Evolutionary conservation across 2,329 filamentous ascomycete genomes (phyloP), one percentile per base, ranked within the genome.

Genomic region (Aurifilum marmelostoma): DNA sequence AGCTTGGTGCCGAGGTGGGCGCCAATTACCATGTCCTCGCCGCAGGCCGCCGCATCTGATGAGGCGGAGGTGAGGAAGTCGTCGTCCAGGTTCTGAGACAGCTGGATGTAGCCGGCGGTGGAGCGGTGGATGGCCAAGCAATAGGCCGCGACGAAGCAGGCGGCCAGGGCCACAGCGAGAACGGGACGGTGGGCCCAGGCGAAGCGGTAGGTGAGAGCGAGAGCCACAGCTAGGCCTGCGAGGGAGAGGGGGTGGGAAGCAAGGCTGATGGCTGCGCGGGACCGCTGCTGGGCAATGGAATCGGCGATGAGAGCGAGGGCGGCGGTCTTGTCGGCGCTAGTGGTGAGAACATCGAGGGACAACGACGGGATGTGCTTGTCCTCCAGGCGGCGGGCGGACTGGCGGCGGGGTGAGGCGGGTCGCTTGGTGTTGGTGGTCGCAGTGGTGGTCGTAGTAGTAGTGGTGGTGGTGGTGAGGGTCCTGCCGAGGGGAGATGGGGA

Each of bases 281-380:
- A 90, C 71, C 91, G 89, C 83, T 96, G 93, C 80, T 97, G 91
- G 47, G 92, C 92, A 63, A 97, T 87, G 69, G 90, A 93, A 79
- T 95, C 92, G 71, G 93, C 91, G 52, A 97, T 85, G 27, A 97
- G 87, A 72, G 87, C 87, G 65, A 97, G 83, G 24, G 90, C 90
- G 67, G 88, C 85, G 72, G 89, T 80, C 76, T 90, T 89, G 77
- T 94, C 91, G 65, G 83, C 77, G 63, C 87, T 81, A 63, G 76
- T 75, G 60, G 83, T 82, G 58, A 89, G 80, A 29, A 85, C 78
- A 73, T 88, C 87, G 65, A 92, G 88, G 64, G 85, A 86, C 58
- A 94, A 85, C 11, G 89, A 85, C 7, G 90, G 89, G 67, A 91
- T 83, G 74, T 9, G 43, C 18, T 47, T 21, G 43, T 85, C 84